A percentile compares a stretch with the other conserved stretches of the same genome.
Conservation (phyloP, 2,329 filamentous ascomycete species). For the Apiospora marii region DNA sequence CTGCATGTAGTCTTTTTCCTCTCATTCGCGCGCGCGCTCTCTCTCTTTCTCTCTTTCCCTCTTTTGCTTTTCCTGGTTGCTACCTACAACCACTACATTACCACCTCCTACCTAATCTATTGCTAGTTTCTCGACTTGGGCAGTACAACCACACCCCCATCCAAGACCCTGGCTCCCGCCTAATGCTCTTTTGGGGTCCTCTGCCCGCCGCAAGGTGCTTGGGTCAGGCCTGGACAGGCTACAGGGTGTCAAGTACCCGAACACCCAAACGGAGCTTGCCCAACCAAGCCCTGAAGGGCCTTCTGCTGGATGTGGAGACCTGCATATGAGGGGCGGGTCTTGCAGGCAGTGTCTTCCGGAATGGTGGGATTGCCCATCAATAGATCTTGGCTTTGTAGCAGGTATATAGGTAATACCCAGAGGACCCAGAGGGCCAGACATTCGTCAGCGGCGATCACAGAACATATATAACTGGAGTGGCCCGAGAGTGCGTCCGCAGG, state of each 20-base stretch:
- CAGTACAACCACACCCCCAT: background rate
- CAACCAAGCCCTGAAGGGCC: background rate
- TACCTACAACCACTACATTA: background rate
- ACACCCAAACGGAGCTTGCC: conserved; percentile 4
- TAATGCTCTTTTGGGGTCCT: conserved; percentile 17
- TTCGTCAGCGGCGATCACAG: background rate
- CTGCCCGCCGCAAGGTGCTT: background rate
- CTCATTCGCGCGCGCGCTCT: background rate
- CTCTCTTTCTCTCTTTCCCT: background rate
- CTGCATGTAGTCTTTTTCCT: background rate
- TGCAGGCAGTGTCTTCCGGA: conserved; percentile 15
- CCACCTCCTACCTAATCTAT: background rate
- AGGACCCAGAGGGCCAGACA: background rate
- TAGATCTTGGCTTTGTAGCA: conserved; percentile 20
- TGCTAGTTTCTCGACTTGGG: background rate
- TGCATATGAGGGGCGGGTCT: conserved; percentile 16
- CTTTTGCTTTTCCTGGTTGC: background rate
- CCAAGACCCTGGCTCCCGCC: background rate
- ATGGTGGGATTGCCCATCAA: conserved; percentile 1
- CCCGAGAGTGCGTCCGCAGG: background rate
- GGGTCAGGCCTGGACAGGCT: background rate
- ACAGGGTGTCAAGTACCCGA: conserved; percentile 14
- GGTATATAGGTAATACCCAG: background rate
- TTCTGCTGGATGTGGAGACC: background rate
- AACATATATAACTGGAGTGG: conserved; percentile 15